Percentiles rank a stretch among this genome's conserved stretches.
Conservation (phyloP, 306 rosid species). For the Vigna unguiculata region DNA sequence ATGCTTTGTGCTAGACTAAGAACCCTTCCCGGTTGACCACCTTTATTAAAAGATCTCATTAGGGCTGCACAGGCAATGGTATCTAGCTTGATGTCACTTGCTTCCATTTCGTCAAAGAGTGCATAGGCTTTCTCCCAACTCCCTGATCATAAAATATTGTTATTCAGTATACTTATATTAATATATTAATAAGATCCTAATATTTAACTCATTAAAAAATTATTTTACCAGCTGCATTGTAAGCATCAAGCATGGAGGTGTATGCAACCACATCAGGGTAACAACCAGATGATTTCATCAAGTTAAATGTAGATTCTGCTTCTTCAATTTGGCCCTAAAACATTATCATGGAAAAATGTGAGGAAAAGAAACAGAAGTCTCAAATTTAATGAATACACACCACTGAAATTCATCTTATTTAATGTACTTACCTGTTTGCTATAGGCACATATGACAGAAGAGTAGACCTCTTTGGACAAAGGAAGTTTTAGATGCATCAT, state of each 20-base stretch:
- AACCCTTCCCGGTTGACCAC: conserved; percentile 83
- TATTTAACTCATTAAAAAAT: conserved; percentile 28
- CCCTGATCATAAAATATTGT: conserved; percentile 58
- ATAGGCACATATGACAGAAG: conserved; percentile 79
- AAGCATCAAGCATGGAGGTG: conserved; percentile 88
- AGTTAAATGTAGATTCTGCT: conserved; percentile 79
- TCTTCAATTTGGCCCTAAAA: conserved; percentile 70
- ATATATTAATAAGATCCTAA: conserved; percentile 33
- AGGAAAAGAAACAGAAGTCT: conserved; percentile 30
- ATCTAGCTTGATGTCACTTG: conserved; percentile 67
- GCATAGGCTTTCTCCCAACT: conserved; percentile 79
- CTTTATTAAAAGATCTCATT: conserved; percentile 90
- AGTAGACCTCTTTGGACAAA: conserved; percentile 77
- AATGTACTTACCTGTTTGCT: conserved; percentile 76
- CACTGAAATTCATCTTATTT: conserved; percentile 35
- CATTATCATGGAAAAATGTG: conserved; percentile 38
- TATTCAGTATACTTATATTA: conserved; percentile 30
- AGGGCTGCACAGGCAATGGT: conserved; percentile 79
- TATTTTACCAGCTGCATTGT: conserved; percentile 68
- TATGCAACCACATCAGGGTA: conserved; percentile 78
- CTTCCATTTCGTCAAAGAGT: conserved; percentile 83
- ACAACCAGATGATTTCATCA: conserved; percentile 72
- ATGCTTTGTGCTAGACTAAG: conserved; percentile 72
- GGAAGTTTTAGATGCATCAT: conserved; percentile 72
- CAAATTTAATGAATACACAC: conserved; percentile 32